Base-by-base conservation (phyloP, 106 monocot genomes). In the Triglochin maritima region DNA sequence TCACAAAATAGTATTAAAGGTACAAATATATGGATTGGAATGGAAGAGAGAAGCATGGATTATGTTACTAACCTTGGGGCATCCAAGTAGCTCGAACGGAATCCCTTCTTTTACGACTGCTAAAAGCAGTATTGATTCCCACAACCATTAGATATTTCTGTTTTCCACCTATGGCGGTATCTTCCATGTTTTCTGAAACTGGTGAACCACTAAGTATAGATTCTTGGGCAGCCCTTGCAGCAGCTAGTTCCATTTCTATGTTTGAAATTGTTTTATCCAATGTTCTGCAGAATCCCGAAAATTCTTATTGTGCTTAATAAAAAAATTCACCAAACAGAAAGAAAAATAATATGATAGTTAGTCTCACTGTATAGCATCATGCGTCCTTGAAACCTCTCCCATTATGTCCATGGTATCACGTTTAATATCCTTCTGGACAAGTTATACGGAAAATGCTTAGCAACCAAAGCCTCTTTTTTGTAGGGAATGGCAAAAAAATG, bases 81-180 rank as follows among this genome's bases (percentile, higher is more conserved):
- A 93, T 81, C 93, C 93, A 93, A 6, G 93, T 88, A 50, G 83
- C 66, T 64, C 88, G 83, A 77, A 93, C 79, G 51, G 93, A 93
- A 77, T 93, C 93, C 76, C 93, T 85, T 57, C 93, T 46, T 56
- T 84, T 88, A 10, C 93, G 88, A 65, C 93, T 93, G 72, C 93
- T 93, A 72, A 88, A 93, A 49, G 93, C 93, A 69, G 93, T 93
- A 67, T 89, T 93, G 5, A 93, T 82, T 64, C 93, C 93, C 7
- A 93, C 73, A 60, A 93, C 93, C 86, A 93, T 86, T 16, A 89
- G 62, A 58, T 78, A 86, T 71, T 82, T 93, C 59, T 56, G 72
- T 63, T 59, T 77, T 42, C 67, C 71, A 45, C 56, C 64, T 5
- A 67, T 47, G 54, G 80, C 74, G 17, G 68, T 17, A 59, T 67